A percentile compares a stretch with the other conserved stretches of the same genome.
These are phyloP conservation scores for Exophiala bonariae DNA, from an alignment of 2,329 filamentous ascomycete genomes.

Conservation along the genomic window DNA sequence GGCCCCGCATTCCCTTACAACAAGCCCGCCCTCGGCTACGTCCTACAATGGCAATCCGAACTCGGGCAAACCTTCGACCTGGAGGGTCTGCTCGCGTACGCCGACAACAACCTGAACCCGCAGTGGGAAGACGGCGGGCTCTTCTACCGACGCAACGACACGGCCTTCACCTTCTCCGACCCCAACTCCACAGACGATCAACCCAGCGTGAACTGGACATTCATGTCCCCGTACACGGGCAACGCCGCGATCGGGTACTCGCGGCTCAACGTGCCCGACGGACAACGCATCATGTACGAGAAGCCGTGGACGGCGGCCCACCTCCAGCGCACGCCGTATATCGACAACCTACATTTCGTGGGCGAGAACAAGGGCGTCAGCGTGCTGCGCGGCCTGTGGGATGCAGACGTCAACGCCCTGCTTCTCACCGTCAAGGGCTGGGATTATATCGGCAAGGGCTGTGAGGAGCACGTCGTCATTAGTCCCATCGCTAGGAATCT, in stretches of 20 bases:
- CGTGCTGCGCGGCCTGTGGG: slow-evolving; percentile 20
- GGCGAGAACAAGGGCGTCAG: slow-evolving; percentile 9
- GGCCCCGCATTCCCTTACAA: slow-evolving; percentile 13
- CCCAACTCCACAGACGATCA: no score
- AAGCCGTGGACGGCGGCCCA: slow-evolving; percentile 15
- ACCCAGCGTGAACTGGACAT: slow-evolving; percentile 9
- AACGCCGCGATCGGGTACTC: slow-evolving; percentile 21
- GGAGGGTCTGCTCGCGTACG: slow-evolving; percentile 14
- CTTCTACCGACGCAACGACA: slow-evolving; percentile 22
- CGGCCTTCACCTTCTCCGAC: slow-evolving; percentile 19
- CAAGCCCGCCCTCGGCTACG: slow-evolving; percentile 32
- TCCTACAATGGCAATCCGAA: slow-evolving; percentile 35
- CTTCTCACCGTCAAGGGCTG: slow-evolving; percentile 17
- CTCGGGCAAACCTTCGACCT: slow-evolving; percentile 15
- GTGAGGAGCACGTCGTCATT: slow-evolving; percentile 7
- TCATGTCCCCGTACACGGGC: slow-evolving; percentile 17
- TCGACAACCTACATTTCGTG: slow-evolving; percentile 15
- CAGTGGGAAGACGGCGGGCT: slow-evolving; percentile 20
- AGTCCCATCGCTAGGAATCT: slow-evolving; percentile 7
- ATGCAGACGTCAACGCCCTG: slow-evolving; percentile 8
- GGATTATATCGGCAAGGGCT: slow-evolving; percentile 10
- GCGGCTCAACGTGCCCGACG: slow-evolving; percentile 19
- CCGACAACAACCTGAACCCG: slow-evolving; percentile 15
- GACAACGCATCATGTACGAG: slow-evolving; percentile 21
- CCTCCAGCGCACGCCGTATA: slow-evolving; percentile 11